Evolutionary conservation across 2,329 filamentous ascomycete genomes (phyloP).

Genomic region (Elsinoe necatrix): DNA sequence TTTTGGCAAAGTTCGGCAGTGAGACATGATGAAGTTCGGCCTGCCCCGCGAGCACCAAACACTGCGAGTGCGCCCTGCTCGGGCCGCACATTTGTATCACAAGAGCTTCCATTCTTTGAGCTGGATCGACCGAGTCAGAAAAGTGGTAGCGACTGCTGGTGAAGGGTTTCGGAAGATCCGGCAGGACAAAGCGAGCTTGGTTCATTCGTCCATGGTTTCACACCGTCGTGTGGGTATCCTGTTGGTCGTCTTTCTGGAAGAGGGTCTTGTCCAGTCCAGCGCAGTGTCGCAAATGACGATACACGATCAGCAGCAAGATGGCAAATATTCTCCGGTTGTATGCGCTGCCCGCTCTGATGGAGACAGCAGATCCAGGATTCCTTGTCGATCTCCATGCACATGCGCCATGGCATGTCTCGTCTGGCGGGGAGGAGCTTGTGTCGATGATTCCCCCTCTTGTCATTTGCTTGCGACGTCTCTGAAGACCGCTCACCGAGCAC

Average conservation of each 20-base stretch:
- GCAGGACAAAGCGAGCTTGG: not conserved
- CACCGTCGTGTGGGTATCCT: not conserved
- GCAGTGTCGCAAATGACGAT: constrained; percentile 4
- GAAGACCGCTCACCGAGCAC: not conserved
- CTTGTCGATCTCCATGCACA: not conserved
- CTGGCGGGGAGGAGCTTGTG: not conserved
- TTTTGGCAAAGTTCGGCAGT: not conserved
- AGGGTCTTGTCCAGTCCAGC: not conserved
- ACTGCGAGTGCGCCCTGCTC: not conserved
- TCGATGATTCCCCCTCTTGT: not conserved
- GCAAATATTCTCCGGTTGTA: not conserved
- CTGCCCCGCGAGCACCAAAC: not conserved
- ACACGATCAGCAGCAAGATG: not conserved
- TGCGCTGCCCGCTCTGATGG: not conserved
- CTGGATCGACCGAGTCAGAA: not conserved
- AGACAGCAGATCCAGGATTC: not conserved
- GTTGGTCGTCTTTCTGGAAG: constrained; percentile 11
- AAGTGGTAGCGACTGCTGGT: not conserved
- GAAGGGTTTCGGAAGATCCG: not conserved
- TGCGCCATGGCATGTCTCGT: not conserved
- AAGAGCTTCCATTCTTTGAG: not conserved
- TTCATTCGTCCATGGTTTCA: not conserved
- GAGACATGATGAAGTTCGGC: not conserved
- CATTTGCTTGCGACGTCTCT: not conserved
- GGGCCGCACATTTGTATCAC: not conserved